A percentile compares a stretch with the other conserved stretches of the same genome.
phyloP scores from a whole-genome alignment of 2,329 filamentous ascomycete species.

The Beauveria asiatica region DNA sequence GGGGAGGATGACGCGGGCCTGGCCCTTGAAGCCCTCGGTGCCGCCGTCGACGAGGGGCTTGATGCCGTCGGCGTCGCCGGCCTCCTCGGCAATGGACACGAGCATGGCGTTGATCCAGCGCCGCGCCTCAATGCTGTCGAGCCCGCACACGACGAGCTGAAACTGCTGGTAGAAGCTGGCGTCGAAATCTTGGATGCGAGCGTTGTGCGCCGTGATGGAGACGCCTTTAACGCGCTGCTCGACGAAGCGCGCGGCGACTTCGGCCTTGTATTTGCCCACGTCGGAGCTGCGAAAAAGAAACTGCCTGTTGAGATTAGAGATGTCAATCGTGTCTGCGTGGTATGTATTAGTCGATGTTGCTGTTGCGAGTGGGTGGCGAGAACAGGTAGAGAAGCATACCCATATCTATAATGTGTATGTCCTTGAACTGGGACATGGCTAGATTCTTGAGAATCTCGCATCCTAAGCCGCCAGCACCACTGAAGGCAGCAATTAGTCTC shows the following conservation, averaged over 20 bases:
- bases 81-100: constrained; percentile 76
- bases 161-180: constrained; percentile 97
- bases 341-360: constrained; percentile 6
- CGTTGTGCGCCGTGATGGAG: constrained; percentile 87
- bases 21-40: constrained; percentile 97
- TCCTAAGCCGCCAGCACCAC: constrained; percentile 85
- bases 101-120: constrained; percentile 97
- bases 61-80: constrained; percentile 64
- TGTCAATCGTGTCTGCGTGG: constrained; percentile 80
- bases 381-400: constrained; percentile 38
- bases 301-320: constrained; percentile 94
- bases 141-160: constrained; percentile 82
- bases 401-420: constrained; percentile 99
- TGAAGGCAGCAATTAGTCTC: constrained; percentile 28
- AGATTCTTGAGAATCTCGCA: constrained; percentile 97
- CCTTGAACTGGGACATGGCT: constrained; percentile 87
- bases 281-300: constrained; percentile 90
- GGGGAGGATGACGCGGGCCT: constrained; percentile 84
- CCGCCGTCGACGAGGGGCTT: constrained; percentile 96
- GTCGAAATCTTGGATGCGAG: constrained; percentile 93
- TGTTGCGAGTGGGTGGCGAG: not conserved
- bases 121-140: constrained; percentile 96
- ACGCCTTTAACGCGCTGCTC: constrained; percentile 84
- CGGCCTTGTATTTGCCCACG: constrained; percentile 88
- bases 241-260: constrained; percentile 86